Evolutionary conservation across 176 grass and related monocot species (phyloP).

Genomic region (Zea luxurians): DNA sequence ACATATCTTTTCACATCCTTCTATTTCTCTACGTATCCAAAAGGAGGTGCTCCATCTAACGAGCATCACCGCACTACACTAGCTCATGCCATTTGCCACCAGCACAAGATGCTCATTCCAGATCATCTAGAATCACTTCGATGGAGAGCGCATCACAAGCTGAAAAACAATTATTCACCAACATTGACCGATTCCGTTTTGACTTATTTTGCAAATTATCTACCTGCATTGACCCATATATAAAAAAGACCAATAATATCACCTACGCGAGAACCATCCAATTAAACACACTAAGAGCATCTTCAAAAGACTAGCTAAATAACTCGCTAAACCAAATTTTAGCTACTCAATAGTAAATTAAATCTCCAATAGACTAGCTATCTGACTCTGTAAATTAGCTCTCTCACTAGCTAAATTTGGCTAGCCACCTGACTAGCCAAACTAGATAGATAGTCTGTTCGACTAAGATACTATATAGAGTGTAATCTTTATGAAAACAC

Average conservation of each 20-base stretch:
- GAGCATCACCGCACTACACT: not conserved
- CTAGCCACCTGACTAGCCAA: no score
- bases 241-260: not conserved
- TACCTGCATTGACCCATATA: not conserved
- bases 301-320: no score
- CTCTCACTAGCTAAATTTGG: no score
- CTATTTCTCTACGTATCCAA: not conserved
- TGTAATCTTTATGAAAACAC: no score
- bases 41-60: not conserved
- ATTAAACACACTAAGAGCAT: not conserved
- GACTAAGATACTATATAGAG: no score
- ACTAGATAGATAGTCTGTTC: no score
- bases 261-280: not conserved
- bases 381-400: no score
- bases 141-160: not conserved
- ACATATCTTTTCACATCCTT: not conserved
- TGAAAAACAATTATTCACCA: not conserved
- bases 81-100: not conserved
- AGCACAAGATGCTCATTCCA: conserved; percentile 8
- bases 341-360: no score
- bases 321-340: no score
- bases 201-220: not conserved
- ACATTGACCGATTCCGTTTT: not conserved
- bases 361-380: no score
- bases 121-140: not conserved